phyloP scores from a whole-genome alignment of 257 asterid species.

The Capsicum pubescens region DNA sequence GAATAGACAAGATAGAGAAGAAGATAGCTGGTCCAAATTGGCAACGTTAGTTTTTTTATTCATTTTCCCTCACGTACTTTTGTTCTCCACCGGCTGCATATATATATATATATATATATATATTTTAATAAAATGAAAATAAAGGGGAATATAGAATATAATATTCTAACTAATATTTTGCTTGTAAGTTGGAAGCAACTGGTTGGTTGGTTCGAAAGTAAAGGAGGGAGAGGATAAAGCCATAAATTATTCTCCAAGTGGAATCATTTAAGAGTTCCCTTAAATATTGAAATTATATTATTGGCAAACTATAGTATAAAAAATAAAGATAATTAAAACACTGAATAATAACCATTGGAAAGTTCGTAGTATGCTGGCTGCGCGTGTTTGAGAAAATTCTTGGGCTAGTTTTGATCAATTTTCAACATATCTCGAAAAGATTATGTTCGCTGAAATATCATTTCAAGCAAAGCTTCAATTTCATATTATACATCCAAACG shows the following conservation, averaged over 20 bases:
- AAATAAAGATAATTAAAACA: neutral
- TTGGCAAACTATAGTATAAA: neutral
- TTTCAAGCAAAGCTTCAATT: too few species aligned
- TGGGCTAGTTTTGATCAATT: too few species aligned
- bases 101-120: neutral
- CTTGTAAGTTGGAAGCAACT: constrained; percentile 4
- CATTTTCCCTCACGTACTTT: neutral
- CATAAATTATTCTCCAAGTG: constrained; percentile 14
- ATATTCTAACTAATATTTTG: neutral
- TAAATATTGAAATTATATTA: neutral
- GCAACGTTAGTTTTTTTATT: constrained; percentile 22
- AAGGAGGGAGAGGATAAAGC: neutral
- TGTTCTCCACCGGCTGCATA: neutral
- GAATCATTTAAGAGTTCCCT: neutral
- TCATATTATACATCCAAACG: too few species aligned
- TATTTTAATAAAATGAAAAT: neutral
- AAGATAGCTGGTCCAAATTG: constrained; percentile 26
- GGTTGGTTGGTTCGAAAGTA: neutral
- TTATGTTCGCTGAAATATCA: too few species aligned
- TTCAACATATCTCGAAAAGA: too few species aligned
- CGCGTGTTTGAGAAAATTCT: too few species aligned
- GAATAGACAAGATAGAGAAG: neutral
- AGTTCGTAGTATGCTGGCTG: neutral
- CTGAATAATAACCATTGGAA: neutral
- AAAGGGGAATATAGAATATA: neutral